Conservation (phyloP, 805 yeast genomes). For the Zygosaccharomyces bisporus region DNA sequence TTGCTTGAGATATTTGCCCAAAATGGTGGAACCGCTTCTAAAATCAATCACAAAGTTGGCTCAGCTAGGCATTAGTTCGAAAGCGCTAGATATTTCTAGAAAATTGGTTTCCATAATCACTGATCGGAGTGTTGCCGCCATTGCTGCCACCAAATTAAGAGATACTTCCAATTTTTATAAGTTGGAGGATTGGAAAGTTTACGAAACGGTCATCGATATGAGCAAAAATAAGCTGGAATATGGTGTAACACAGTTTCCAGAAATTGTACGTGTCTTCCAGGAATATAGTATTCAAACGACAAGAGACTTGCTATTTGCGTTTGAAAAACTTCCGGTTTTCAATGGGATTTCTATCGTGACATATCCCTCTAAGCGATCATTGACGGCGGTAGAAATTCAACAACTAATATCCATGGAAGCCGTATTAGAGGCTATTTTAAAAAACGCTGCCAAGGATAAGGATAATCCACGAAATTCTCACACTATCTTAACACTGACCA, state of each 20-base stretch:
- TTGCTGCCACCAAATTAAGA: constrained; percentile 49
- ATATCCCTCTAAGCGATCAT: constrained; percentile 37
- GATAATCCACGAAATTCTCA: constrained; percentile 42
- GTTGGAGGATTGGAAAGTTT: constrained; percentile 40
- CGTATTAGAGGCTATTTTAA: constrained; percentile 42
- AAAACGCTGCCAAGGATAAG: constrained; percentile 41
- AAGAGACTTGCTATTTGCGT: constrained; percentile 35
- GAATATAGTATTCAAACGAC: constrained; percentile 34
- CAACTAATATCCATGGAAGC: constrained; percentile 45
- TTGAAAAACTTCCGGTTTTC: constrained; percentile 35
- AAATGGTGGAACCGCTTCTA: constrained; percentile 43
- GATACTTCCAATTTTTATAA: constrained; percentile 44
- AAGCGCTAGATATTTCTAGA: constrained; percentile 38
- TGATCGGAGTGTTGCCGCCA: constrained; percentile 44
- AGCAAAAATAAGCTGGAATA: constrained; percentile 19
- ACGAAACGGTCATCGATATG: constrained; percentile 24
- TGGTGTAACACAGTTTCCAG: constrained; percentile 40
- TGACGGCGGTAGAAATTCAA: constrained; percentile 41
- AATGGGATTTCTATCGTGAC: constrained; percentile 37
- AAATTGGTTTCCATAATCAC: constrained; percentile 38
- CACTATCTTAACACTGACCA: constrained; percentile 50
- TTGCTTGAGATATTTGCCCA: constrained; percentile 49
- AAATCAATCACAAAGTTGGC: constrained; percentile 43
- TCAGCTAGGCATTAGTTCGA: constrained; percentile 41
- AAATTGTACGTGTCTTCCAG: constrained; percentile 35